phyloP scores from a whole-genome alignment of 176 grass and related monocot species.

The Hsuehochloa calcarea region DNA sequence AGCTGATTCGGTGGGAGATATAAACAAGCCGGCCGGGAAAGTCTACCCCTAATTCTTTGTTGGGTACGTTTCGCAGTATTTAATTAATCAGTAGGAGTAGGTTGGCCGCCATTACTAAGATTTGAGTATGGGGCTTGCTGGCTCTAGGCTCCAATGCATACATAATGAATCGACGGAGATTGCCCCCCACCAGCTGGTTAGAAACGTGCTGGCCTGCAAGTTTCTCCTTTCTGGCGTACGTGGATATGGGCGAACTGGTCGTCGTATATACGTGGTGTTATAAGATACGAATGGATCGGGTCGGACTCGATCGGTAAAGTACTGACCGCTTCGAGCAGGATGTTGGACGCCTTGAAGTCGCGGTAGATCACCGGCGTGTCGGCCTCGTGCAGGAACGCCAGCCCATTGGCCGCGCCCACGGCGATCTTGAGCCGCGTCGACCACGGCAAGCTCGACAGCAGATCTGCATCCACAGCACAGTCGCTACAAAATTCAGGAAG shows the following conservation, averaged over 20 bases:
- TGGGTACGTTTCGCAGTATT: background rate
- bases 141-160: background rate
- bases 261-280: background rate
- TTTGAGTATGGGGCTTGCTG: background rate
- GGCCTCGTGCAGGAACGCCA: constrained; percentile 86
- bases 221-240: background rate
- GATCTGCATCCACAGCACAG: constrained; percentile 24
- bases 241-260: constrained; percentile 1
- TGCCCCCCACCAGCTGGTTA: background rate
- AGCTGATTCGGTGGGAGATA: constrained; percentile 10
- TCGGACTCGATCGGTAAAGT: background rate
- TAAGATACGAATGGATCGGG: background rate
- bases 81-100: background rate
- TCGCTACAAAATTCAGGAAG: background rate
- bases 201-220: constrained; percentile 12
- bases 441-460: constrained; percentile 70
- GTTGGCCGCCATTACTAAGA: background rate
- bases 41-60: background rate
- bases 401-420: constrained; percentile 79
- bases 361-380: constrained; percentile 88
- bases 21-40: background rate
- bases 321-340: constrained; percentile 80
- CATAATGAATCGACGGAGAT: background rate
- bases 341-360: constrained; percentile 97
- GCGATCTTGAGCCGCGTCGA: constrained; percentile 83